phyloP scores from a whole-genome alignment of 257 asterid genomes.

The Jacaranda copaia region DNA sequence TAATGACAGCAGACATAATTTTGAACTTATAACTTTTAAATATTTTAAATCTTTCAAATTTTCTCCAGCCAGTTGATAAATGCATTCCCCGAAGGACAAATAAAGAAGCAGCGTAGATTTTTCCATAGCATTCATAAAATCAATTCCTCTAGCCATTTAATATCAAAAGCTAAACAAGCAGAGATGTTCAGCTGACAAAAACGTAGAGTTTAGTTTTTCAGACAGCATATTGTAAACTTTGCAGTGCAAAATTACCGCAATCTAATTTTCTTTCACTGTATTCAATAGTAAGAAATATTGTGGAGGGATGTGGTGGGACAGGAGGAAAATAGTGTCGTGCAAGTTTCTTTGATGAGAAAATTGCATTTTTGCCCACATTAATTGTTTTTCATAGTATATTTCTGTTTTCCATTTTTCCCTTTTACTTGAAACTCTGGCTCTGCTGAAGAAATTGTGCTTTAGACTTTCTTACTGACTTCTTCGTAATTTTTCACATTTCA shows the following conservation, averaged over 20 bases:
- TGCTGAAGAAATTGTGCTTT: slow-evolving; percentile 7
- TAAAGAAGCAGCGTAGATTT: neutral
- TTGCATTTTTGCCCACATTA: neutral
- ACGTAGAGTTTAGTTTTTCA: neutral
- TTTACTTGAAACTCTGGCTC: neutral
- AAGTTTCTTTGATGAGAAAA: neutral
- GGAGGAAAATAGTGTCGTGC: neutral
- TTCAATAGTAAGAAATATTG: neutral
- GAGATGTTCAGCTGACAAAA: neutral
- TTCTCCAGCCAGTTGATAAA: neutral
- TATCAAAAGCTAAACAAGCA: neutral
- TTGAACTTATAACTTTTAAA: neutral
- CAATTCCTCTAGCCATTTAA: neutral
- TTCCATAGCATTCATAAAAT: neutral
- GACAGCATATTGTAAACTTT: neutral
- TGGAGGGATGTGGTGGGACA: neutral
- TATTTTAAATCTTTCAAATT: neutral
- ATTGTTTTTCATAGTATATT: neutral
- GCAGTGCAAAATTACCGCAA: neutral
- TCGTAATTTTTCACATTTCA: slow-evolving; percentile 41
- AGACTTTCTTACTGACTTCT: slow-evolving; percentile 20
- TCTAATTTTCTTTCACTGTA: neutral
- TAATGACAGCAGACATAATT: neutral
- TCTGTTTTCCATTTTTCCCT: neutral
- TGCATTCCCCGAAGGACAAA: too few species aligned